Base-by-base conservation (phyloP, 2,329 filamentous ascomycete genomes). In the Ambrosiella beaveri region DNA sequence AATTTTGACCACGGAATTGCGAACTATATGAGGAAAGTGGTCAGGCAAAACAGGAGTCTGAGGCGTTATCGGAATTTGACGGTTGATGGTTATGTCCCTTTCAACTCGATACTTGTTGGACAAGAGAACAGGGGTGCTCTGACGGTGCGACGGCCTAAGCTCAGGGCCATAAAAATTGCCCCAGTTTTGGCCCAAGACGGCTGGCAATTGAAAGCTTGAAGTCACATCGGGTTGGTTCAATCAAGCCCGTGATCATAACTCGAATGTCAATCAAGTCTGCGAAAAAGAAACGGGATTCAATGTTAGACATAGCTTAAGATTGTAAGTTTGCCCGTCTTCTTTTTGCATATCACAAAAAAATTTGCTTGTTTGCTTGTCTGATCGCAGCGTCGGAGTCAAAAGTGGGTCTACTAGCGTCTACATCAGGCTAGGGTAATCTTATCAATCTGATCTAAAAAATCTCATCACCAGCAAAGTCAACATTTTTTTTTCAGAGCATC, bases 361-460 rank as follows among this genome's bases (percentile, higher is more conserved):
- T 13, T 12, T 47, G 44, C 15, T 51, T 51, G 15, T 19, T 51
- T 51, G 15, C 13, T 19, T 51, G 47, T 1, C 35, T n/a, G 9
- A 11, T 27, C 44, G 13, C 40, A 49, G 13, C 47, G 9, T 51
- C 13, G 47, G 15, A 51, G 47, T 51, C 11, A 51, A 51, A 51
- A 51, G 47, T 51, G 47, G 47, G 47, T n/a, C 45, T 19, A 36
- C 27, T 35, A 51, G 17, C 17, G 3, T 19, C 12, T 49, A 41
- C 11, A n/a, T 2, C 11, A n/a, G 11, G 11, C 11, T 6, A 41
- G 44, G 35, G 45, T 59, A 68, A 74, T 74, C 72, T 74, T 72
- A 73, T 73, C 71, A 73, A 73, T 73, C 71, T 65, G 66, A 72
- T 71, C 67, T 67, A 50, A 37, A 2, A 37, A 8, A 41, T 36